Percentiles rank a stretch among this genome's conserved stretches.
phyloP scores from a whole-genome alignment of 139 green algal species.

The Chlamydomonas sphaeroides region DNA sequence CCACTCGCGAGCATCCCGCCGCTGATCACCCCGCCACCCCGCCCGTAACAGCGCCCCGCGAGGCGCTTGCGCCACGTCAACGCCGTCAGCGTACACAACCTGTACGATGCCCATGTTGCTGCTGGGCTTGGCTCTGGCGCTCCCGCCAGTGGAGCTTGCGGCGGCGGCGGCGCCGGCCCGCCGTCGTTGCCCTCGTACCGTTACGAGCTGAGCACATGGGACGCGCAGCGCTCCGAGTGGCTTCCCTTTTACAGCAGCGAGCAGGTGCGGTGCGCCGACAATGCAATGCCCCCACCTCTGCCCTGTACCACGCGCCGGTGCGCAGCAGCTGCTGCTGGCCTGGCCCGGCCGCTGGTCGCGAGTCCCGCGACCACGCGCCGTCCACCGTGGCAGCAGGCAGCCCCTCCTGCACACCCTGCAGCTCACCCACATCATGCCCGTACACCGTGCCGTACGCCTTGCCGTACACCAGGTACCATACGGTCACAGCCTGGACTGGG shows the following conservation, averaged over 20 bases:
- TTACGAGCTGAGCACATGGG: slow-evolving; percentile 18
- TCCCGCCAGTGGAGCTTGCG: too few species aligned
- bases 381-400: not conserved
- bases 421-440: too few species aligned
- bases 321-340: too few species aligned
- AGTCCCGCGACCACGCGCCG: too few species aligned
- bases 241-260: slow-evolving; percentile 22
- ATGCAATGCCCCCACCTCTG: too few species aligned
- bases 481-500: slow-evolving; percentile 17
- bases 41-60: slow-evolving; percentile 1
- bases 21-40: not conserved
- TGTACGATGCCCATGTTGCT: not conserved
- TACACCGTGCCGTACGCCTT: not conserved
- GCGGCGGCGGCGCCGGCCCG: too few species aligned
- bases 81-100: slow-evolving; percentile 19
- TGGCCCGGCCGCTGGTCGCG: too few species aligned
- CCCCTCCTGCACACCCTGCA: too few species aligned
- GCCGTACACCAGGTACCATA: not conserved
- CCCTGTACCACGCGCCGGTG: too few species aligned
- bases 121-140: too few species aligned
- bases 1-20: not conserved
- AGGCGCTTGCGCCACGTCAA: slow-evolving; percentile 21
- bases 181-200: not conserved
- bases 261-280: not conserved
- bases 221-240: not conserved